A percentile compares a stretch with the other conserved stretches of the same genome.
phyloP scores from a whole-genome alignment of 208 protist genomes.

The Wallacemonas sp. region DNA sequence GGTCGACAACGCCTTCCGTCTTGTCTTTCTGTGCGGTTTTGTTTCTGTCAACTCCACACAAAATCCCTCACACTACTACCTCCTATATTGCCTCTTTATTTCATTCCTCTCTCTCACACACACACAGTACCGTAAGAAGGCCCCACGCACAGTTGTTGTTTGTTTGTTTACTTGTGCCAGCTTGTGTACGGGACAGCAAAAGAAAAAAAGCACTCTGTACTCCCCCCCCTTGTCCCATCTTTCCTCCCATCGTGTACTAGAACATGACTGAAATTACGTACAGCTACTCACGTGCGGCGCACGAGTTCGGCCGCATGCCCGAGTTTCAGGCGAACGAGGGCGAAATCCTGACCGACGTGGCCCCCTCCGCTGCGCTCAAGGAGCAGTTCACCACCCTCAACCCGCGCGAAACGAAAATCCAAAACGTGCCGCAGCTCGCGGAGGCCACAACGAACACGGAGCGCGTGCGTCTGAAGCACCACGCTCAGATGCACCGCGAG shows the following conservation, averaged over 20 bases:
- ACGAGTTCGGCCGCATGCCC: conserved; percentile 92
- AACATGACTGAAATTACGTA: conserved; percentile 92
- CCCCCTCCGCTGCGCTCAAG: conserved; percentile 72
- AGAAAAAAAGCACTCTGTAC: no score
- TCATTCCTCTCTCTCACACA: no score
- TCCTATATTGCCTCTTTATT: no score
- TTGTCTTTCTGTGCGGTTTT: no score
- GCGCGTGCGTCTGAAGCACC: conserved; percentile 84
- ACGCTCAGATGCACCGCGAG: conserved; percentile 94
- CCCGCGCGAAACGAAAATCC: conserved; percentile 86
- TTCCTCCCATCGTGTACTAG: neutral
- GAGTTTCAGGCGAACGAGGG: conserved; percentile 94
- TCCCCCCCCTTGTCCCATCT: no score
- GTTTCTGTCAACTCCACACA: neutral
- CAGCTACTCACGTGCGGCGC: conserved; percentile 90
- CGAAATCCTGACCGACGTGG: conserved; percentile 89
- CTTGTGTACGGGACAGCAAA: no score
- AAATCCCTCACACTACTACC: neutral
- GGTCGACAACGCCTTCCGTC: no score
- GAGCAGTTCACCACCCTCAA: conserved; percentile 81
- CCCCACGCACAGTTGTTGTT: neutral
- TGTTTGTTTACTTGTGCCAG: no score
- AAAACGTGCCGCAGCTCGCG: conserved; percentile 92
- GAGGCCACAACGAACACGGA: conserved; percentile 95
- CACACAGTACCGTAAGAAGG: no score